Percentiles rank a stretch among this genome's conserved stretches.
phyloP scores from a whole-genome alignment of 2,329 filamentous ascomycete species.

The Epichloe typhina region DNA sequence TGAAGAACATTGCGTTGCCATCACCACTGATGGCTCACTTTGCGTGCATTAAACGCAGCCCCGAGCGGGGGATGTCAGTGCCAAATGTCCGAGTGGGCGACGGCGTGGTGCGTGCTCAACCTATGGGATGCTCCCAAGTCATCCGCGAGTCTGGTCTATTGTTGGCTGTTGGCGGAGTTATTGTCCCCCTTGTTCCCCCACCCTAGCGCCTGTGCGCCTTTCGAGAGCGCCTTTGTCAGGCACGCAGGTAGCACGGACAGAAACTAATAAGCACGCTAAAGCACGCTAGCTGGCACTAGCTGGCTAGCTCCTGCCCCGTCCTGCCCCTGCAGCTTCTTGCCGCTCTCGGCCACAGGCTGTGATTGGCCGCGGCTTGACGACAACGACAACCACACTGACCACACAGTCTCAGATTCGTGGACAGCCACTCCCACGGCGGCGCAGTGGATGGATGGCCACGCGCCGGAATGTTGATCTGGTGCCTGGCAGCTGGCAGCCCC shows the following conservation, averaged over 20 bases:
- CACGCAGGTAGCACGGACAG: too few relatives aligned
- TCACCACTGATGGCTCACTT: too few relatives aligned
- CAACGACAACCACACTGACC: not conserved
- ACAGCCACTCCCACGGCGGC: not conserved
- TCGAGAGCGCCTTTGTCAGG: conserved; percentile 2
- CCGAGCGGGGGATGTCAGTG: not conserved
- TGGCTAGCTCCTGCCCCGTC: too few relatives aligned
- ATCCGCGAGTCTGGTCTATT: too few relatives aligned
- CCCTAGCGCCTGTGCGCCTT: too few relatives aligned
- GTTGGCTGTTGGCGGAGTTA: not conserved
- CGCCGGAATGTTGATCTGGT: not conserved
- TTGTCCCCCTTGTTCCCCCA: not conserved
- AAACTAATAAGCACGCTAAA: too few relatives aligned
- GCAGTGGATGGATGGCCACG: not conserved
- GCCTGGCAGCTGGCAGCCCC: too few relatives aligned
- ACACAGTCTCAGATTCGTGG: conserved; percentile 4
- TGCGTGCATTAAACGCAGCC: not conserved
- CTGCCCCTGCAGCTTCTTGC: not conserved
- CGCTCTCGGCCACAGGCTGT: not conserved
- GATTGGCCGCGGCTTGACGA: conserved; percentile 4
- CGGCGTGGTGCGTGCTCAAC: not conserved
- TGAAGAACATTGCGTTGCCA: too few relatives aligned
- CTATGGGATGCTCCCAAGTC: too few relatives aligned
- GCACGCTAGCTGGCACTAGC: too few relatives aligned
- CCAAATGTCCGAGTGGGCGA: not conserved